Evolutionary conservation across 1,139 yeast genomes (phyloP).

Genomic region (Meyerozyma guilliermondii): DNA sequence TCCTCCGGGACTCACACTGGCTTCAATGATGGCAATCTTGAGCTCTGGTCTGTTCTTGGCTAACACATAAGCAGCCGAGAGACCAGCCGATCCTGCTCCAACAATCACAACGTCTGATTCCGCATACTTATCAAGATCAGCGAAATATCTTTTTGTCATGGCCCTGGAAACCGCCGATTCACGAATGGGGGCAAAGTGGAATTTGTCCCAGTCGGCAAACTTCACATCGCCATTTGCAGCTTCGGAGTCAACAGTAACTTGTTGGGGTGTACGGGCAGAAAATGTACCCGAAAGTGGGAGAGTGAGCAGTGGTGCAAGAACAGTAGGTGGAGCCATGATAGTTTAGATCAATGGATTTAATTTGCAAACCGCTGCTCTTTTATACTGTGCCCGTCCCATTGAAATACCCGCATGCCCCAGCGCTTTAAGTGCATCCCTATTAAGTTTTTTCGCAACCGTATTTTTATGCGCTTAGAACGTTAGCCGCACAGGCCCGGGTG

Average conservation of each 20-base stretch:
- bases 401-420: conserved; percentile 5
- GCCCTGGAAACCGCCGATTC: conserved; percentile 82
- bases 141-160: conserved; percentile 72
- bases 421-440: conserved; percentile 6
- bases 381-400: conserved; percentile 1
- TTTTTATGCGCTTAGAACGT: not conserved
- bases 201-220: conserved; percentile 61
- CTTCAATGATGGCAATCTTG: conserved; percentile 71
- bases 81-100: conserved; percentile 79
- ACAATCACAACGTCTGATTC: conserved; percentile 72
- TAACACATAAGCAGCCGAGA: conserved; percentile 68
- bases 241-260: conserved; percentile 7
- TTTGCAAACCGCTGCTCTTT: conserved; percentile 7
- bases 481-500: too few relatives aligned
- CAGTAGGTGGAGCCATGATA: conserved; percentile 34
- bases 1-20: conserved; percentile 74
- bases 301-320: conserved; percentile 22
- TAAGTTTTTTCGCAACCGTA: not conserved
- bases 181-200: conserved; percentile 67
- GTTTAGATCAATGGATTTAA: conserved; percentile 1
- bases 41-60: conserved; percentile 74
- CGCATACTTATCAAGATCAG: conserved; percentile 68
- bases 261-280: conserved; percentile 3
- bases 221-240: conserved; percentile 12
- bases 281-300: conserved; percentile 2